Base-by-base conservation (phyloP, 225 moss, liverwort and hornwort species). In the Pseudoscleropodium purum region DNA sequence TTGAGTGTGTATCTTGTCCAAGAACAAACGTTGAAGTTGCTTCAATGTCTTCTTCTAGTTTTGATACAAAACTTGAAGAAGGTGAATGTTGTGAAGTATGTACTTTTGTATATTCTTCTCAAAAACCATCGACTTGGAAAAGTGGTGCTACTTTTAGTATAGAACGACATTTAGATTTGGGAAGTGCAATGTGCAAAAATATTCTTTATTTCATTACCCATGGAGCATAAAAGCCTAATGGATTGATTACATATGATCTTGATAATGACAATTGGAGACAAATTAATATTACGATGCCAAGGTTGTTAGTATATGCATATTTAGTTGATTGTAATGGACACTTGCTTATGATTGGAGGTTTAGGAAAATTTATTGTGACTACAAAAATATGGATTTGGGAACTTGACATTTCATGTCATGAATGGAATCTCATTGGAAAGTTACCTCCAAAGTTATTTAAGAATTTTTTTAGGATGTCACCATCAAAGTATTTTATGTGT, bases 401-500 rank as follows among this genome's bases (percentile, higher is more conserved):
- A 88, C 90, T 93, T 70, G 75, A 82, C 11, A 60, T 26, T 43
- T 26, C 45, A 9, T 1, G 0, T 21, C 33, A 89, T 79, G 26
- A 89, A 61, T 91, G 86, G 91, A 47, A 63, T 39, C 30, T 89
- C 36, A 60, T 85, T 59, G 90, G 77, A 86, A 93, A 91, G 75
- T 39, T 90, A 4, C 85, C 89, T 19, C 39, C 84, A 62, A 93
- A 90, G 78, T 64, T 90, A 25, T 91, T 91, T 41, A 88, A 66
- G 10, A 72, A 90, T 0, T 81, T 90, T 67, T 90, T 90, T 89
- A 90, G 57, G 47, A 87, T 87, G 85, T 92, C 92, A 30, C 92
- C 91, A 87, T 94, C 92, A 76, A 95, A 93, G 45, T 92, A 93
- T 88, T 93, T 94, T 62, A 92, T 90, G 68, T 94, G 93, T 79